Evolutionary conservation across 257 asterid genomes (phyloP).

Genomic region (Rehmannia glutinosa): DNA sequence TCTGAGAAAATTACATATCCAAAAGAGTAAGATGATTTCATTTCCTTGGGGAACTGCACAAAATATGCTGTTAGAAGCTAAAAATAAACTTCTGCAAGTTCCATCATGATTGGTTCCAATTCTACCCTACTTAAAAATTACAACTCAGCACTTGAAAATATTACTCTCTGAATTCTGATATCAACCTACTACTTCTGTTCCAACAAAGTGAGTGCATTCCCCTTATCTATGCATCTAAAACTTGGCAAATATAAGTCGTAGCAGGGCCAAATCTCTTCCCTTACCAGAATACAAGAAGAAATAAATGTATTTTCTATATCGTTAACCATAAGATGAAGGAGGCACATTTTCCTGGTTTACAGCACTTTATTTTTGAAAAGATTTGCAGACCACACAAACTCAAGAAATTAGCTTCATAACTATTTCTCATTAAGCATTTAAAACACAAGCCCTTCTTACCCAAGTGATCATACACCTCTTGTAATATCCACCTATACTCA

Average conservation of each 20-base stretch:
- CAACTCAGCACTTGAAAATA: background rate
- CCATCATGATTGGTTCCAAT: background rate
- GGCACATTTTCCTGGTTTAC: background rate
- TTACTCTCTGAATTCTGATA: background rate
- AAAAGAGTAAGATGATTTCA: background rate
- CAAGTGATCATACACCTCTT: constrained; percentile 4
- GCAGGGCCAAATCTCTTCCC: background rate
- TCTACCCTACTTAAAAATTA: background rate
- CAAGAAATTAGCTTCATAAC: constrained; percentile 1
- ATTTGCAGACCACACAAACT: background rate
- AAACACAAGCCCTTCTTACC: constrained; percentile 12
- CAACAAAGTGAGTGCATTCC: background rate
- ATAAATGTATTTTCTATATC: background rate
- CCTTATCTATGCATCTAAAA: background rate
- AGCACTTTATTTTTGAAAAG: background rate
- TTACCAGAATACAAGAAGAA: background rate
- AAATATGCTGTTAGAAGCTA: background rate
- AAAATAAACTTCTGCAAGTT: background rate
- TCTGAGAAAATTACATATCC: background rate
- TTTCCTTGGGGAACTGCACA: background rate
- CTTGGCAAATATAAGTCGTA: background rate
- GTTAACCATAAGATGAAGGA: background rate
- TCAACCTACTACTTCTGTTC: background rate
- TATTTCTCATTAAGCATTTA: background rate
- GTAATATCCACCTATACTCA: background rate